Evolutionary conservation across 129 eudicot genomes (phyloP).

Genomic region (Kitagawia praeruptora): DNA sequence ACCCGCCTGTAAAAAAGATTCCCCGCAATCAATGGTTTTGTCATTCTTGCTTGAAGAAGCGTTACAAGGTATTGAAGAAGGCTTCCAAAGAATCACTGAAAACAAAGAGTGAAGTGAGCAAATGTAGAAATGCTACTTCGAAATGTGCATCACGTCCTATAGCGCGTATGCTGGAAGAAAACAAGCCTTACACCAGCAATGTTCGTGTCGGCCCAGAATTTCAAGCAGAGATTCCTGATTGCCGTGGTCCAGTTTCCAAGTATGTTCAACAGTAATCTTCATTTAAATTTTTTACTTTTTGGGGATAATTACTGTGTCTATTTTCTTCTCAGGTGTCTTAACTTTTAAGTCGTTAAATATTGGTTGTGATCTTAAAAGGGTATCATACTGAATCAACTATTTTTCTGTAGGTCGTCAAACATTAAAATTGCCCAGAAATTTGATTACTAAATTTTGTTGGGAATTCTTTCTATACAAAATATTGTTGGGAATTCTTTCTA

Average conservation of each 20-base stretch:
- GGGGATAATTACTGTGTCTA: neutral
- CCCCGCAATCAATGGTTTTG: constrained; percentile 62
- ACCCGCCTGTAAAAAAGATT: constrained; percentile 32
- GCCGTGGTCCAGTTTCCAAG: constrained; percentile 52
- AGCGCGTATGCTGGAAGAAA: constrained; percentile 39
- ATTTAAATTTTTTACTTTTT: neutral
- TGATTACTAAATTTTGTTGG: neutral
- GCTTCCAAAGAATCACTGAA: constrained; percentile 18
- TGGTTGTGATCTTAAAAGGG: neutral
- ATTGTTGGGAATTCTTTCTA: neutral
- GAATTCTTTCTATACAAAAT: neutral
- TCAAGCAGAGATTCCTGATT: constrained; percentile 76
- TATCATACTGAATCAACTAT: neutral
- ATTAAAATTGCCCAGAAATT: neutral
- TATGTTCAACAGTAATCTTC: constrained; percentile 28
- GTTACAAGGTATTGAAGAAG: constrained; percentile 31
- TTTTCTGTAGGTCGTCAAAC: neutral
- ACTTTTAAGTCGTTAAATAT: neutral
- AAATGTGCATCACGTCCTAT: constrained; percentile 39
- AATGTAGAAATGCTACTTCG: constrained; percentile 12
- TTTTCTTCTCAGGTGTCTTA: neutral
- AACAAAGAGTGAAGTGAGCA: constrained; percentile 15
- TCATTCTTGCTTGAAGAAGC: constrained; percentile 54
- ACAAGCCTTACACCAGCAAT: constrained; percentile 34
- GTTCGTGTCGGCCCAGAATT: constrained; percentile 80